Percentiles rank a stretch among this genome's conserved stretches.
Evolutionary conservation across 1,284 basidiomycete species (phyloP).

Genomic region (Boletus sp.): DNA sequence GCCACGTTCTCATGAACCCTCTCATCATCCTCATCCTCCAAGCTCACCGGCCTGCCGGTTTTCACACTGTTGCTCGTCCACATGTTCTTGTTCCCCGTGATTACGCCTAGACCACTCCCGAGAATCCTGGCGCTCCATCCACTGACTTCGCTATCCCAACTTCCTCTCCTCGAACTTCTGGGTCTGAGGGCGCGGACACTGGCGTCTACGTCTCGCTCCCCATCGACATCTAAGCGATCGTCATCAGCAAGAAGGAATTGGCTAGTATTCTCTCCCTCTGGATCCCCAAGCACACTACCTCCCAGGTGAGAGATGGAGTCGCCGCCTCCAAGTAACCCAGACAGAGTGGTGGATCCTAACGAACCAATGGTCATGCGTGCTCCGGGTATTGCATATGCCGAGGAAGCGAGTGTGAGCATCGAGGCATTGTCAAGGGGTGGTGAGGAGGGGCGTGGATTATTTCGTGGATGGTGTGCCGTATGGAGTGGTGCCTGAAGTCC

Average conservation of each 20-base stretch:
- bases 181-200: slow-evolving; percentile 78
- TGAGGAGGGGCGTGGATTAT: slow-evolving; percentile 91
- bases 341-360: slow-evolving; percentile 48
- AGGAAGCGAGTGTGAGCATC: slow-evolving; percentile 88
- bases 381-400: slow-evolving; percentile 76
- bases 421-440: slow-evolving; percentile 92
- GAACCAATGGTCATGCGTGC: slow-evolving; percentile 39
- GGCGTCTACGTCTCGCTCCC: slow-evolving; percentile 67
- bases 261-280: slow-evolving; percentile 63
- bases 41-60: slow-evolving; percentile 49
- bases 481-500: slow-evolving; percentile 80
- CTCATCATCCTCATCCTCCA: slow-evolving; percentile 35
- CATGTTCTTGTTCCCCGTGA: slow-evolving; percentile 49
- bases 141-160: slow-evolving; percentile 82
- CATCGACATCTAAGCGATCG: slow-evolving; percentile 50
- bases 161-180: slow-evolving; percentile 74
- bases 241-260: slow-evolving; percentile 63
- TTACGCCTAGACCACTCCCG: slow-evolving; percentile 41
- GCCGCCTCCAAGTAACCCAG: slow-evolving; percentile 48
- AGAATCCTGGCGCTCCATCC: slow-evolving; percentile 76
- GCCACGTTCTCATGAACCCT: slow-evolving; percentile 13
- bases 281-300: slow-evolving; percentile 49
- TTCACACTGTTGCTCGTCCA: slow-evolving; percentile 59
- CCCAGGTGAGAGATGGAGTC: slow-evolving; percentile 73
- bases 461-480: slow-evolving; percentile 87